Conservation (phyloP, 2,329 filamentous ascomycete genomes). For the Phialocephala subalpina region DNA sequence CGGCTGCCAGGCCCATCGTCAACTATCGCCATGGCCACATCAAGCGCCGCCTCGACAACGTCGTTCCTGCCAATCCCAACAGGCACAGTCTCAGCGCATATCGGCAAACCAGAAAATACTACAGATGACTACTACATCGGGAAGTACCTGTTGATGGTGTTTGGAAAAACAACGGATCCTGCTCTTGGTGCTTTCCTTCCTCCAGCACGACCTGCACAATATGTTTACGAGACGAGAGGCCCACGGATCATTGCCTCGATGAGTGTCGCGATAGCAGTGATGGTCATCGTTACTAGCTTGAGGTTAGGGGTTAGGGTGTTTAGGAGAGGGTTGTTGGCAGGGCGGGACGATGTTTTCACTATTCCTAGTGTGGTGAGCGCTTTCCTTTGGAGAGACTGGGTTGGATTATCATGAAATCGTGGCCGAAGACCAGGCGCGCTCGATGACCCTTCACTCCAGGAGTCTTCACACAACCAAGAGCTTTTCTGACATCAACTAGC, state of each 20-base stretch:
- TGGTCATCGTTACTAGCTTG: slow-evolving; percentile 41
- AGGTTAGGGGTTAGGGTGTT: slow-evolving; percentile 42
- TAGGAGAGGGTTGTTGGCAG: slow-evolving; percentile 41
- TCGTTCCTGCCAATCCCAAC: slow-evolving; percentile 21
- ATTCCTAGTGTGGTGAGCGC: slow-evolving; percentile 43
- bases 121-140: slow-evolving; percentile 43
- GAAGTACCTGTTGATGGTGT: slow-evolving; percentile 37
- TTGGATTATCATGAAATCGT: background rate
- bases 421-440: too few species aligned
- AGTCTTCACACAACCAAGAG: too few species aligned
- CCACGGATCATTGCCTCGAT: slow-evolving; percentile 42
- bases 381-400: background rate
- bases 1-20: background rate
- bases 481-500: slow-evolving; percentile 11
- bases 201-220: slow-evolving; percentile 31
- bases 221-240: slow-evolving; percentile 39
- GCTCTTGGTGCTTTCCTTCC: slow-evolving; percentile 33
- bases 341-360: slow-evolving; percentile 46
- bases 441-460: too few species aligned
- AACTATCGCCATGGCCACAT: slow-evolving; percentile 8
- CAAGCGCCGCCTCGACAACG: slow-evolving; percentile 1
- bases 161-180: slow-evolving; percentile 33
- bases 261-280: slow-evolving; percentile 41
- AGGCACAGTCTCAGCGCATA: slow-evolving; percentile 36
- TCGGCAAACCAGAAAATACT: slow-evolving; percentile 40